Conservation (phyloP, 257 asterid species). For the Jacaranda mimosifolia region DNA sequence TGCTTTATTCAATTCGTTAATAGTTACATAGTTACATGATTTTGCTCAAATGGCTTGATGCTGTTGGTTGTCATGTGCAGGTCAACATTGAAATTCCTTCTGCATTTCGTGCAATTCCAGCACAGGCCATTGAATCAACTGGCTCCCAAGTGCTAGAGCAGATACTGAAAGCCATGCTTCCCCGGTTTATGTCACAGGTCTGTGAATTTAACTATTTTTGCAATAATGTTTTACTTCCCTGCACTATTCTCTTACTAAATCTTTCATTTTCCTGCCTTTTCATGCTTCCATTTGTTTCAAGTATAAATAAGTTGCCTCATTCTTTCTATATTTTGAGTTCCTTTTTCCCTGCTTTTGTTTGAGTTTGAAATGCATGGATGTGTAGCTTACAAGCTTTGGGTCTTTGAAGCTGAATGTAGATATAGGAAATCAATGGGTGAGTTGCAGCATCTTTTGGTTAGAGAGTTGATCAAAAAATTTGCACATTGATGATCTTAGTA, state of each 20-base stretch:
- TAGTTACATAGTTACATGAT: background rate
- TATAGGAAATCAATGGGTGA: background rate
- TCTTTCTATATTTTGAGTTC: background rate
- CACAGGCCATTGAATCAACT: conserved; percentile 82
- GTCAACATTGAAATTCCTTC: conserved; percentile 88
- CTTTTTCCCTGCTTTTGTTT: background rate
- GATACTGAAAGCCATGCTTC: conserved; percentile 91
- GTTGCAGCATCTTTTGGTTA: background rate
- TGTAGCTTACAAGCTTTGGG: conserved; percentile 6
- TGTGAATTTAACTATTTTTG: conserved; percentile 7
- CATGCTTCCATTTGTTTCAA: background rate
- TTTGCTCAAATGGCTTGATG: conserved; percentile 32
- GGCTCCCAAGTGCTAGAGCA: conserved; percentile 89
- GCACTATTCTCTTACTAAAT: background rate
- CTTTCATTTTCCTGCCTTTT: conserved; percentile 5
- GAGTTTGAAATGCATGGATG: background rate
- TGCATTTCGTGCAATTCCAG: conserved; percentile 88
- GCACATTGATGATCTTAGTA: background rate
- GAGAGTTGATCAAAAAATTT: background rate
- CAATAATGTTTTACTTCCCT: background rate
- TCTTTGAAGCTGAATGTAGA: background rate
- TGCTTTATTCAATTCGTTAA: background rate
- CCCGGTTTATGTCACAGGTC: conserved; percentile 94
- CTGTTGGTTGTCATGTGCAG: conserved; percentile 51
- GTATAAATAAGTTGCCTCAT: background rate